These are phyloP conservation scores for Creolimax fragrantissima DNA, from an alignment of 78 protist species.

Conservation along the genomic window DNA sequence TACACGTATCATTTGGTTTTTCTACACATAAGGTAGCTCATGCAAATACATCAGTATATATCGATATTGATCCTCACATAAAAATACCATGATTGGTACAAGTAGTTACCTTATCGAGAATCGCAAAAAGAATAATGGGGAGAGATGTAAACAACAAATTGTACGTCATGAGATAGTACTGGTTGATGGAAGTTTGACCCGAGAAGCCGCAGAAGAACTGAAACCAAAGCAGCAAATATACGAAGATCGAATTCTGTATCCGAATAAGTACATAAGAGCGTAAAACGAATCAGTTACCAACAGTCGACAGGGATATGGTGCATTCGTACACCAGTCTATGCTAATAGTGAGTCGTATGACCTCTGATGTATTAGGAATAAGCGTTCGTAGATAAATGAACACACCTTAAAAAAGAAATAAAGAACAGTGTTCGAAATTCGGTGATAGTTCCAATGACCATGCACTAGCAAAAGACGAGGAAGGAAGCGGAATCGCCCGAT, in stretches of 20 bases:
- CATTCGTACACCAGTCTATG: too few relatives aligned
- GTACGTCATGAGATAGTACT: neutral
- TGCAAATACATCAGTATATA: too few relatives aligned
- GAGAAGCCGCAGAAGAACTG: slow-evolving; percentile 51
- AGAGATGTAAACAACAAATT: slow-evolving; percentile 36
- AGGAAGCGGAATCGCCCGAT: slow-evolving; percentile 63
- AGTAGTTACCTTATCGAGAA: slow-evolving; percentile 34
- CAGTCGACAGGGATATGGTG: too few relatives aligned
- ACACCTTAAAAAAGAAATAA: slow-evolving; percentile 72
- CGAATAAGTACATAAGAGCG: too few relatives aligned
- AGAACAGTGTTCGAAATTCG: slow-evolving; percentile 54
- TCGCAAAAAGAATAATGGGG: slow-evolving; percentile 38
- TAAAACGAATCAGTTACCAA: too few relatives aligned
- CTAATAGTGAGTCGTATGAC: too few relatives aligned
- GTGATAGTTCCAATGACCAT: slow-evolving; percentile 67
- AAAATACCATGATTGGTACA: neutral
- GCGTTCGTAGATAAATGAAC: too few relatives aligned
- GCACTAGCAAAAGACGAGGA: slow-evolving; percentile 63
- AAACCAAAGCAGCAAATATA: slow-evolving; percentile 60
- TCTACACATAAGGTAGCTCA: too few relatives aligned
- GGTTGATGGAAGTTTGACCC: neutral
- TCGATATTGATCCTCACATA: neutral
- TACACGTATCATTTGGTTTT: too few relatives aligned
- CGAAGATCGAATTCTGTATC: slow-evolving; percentile 43
- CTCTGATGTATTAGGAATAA: too few relatives aligned